phyloP scores from a whole-genome alignment of 306 rosid genomes.

The Geum urbanum region DNA sequence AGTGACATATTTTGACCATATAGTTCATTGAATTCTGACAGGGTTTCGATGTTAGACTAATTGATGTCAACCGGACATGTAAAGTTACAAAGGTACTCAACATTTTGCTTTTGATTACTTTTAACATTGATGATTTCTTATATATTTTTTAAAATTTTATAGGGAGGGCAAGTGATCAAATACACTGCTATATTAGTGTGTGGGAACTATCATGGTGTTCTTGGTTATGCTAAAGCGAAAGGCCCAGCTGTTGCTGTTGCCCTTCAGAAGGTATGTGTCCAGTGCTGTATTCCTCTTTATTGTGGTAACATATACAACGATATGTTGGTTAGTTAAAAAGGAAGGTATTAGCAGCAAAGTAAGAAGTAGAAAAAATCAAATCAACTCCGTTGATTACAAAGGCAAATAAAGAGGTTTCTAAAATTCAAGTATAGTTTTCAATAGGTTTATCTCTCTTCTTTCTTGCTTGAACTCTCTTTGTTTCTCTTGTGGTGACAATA shows the following conservation, averaged over 20 bases:
- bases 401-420: neutral
- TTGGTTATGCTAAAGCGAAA: constrained; percentile 91
- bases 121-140: neutral
- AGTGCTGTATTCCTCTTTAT: constrained; percentile 14
- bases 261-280: constrained; percentile 63
- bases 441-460: neutral
- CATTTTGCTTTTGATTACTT: neutral
- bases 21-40: constrained; percentile 32
- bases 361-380: no score
- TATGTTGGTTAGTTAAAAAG: no score
- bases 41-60: constrained; percentile 87
- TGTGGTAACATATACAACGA: no score
- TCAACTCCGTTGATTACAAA: neutral
- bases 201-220: constrained; percentile 87
- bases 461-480: neutral
- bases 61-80: constrained; percentile 86
- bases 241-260: constrained; percentile 83
- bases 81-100: constrained; percentile 81
- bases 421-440: constrained; percentile 1
- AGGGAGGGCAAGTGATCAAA: constrained; percentile 92
- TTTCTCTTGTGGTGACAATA: neutral
- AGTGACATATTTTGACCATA: neutral
- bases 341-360: no score
- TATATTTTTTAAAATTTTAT: constrained; percentile 26
- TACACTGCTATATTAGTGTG: constrained; percentile 83